These are phyloP conservation scores for Leccinum truebloodii DNA, from an alignment of 768 basidiomycete genomes.

Conservation along the genomic window DNA sequence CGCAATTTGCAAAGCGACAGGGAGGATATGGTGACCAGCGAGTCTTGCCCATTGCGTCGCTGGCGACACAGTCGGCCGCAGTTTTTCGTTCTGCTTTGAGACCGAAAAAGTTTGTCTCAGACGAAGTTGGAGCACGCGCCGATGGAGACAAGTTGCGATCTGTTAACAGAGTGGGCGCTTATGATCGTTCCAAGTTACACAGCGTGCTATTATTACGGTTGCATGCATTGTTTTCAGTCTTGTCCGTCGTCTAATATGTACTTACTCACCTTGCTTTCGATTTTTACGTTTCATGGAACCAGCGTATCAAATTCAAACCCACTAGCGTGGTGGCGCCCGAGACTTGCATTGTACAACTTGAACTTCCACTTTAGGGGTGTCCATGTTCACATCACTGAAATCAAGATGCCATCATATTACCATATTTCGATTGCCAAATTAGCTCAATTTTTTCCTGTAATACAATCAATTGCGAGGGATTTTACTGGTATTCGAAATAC, in stretches of 20 bases:
- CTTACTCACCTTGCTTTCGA: background rate
- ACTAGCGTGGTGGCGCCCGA: too few species aligned
- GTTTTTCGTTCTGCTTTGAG: constrained; percentile 48
- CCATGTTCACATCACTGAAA: too few species aligned
- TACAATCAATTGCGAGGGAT: too few species aligned
- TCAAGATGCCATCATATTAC: too few species aligned
- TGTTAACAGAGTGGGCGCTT: constrained; percentile 21
- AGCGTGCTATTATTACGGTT: background rate
- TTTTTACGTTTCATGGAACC: background rate
- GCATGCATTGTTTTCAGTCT: background rate
- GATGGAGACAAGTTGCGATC: constrained; percentile 26
- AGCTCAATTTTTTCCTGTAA: too few species aligned
- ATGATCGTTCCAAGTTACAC: too few species aligned
- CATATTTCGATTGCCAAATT: too few species aligned
- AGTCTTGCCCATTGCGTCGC: constrained; percentile 43
- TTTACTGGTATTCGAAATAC: too few species aligned
- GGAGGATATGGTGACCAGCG: constrained; percentile 77
- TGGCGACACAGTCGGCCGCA: constrained; percentile 42
- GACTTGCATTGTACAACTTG: too few species aligned
- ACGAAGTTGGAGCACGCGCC: constrained; percentile 24
- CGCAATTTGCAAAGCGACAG: constrained; percentile 59
- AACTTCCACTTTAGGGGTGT: too few species aligned
- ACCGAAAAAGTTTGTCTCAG: constrained; percentile 66
- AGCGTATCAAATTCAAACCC: too few species aligned
- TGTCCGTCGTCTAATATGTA: background rate